Conservation (phyloP, 2,329 filamentous ascomycete genomes). For the Colletotrichum magnum region DNA sequence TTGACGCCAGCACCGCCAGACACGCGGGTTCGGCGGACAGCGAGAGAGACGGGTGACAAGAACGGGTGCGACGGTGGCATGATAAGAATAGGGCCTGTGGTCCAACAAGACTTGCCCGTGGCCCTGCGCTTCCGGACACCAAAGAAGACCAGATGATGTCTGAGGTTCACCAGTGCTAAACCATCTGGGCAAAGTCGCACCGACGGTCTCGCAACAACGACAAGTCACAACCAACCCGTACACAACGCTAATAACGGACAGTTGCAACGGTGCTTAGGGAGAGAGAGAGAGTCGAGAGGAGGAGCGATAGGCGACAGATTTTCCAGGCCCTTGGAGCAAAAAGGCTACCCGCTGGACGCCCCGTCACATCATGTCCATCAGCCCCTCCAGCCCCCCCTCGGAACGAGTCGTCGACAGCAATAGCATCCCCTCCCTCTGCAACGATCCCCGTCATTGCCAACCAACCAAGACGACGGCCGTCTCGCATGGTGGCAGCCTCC, state of each 20-base stretch:
- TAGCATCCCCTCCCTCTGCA: conserved; percentile 12
- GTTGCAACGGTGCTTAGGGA: no score
- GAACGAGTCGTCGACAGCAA: conserved; percentile 12
- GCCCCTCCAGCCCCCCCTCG: conserved; percentile 25
- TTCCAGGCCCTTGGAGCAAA: not conserved
- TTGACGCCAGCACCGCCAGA: conserved; percentile 20
- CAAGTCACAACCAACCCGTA: conserved; percentile 4
- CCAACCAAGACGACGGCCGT: conserved; percentile 29
- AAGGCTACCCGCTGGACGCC: conserved; percentile 26
- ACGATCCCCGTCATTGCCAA: conserved; percentile 33
- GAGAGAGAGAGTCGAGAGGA: no score
- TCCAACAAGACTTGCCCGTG: conserved; percentile 19
- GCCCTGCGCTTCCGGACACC: not conserved
- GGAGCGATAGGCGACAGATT: not conserved
- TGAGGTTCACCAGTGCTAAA: conserved; percentile 19
- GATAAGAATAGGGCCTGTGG: conserved; percentile 10
- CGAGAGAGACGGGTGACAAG: conserved; percentile 4
- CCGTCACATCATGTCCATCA: conserved; percentile 15
- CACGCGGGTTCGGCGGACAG: conserved; percentile 11
- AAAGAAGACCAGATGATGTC: conserved; percentile 29
- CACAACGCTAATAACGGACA: conserved; percentile 2
- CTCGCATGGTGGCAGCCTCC: conserved; percentile 36
- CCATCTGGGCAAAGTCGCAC: conserved; percentile 12
- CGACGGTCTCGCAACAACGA: not conserved
- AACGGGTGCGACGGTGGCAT: conserved; percentile 26